Base-by-base conservation (phyloP, 768 basidiomycete species). In the Steccherinum ochraceum region DNA sequence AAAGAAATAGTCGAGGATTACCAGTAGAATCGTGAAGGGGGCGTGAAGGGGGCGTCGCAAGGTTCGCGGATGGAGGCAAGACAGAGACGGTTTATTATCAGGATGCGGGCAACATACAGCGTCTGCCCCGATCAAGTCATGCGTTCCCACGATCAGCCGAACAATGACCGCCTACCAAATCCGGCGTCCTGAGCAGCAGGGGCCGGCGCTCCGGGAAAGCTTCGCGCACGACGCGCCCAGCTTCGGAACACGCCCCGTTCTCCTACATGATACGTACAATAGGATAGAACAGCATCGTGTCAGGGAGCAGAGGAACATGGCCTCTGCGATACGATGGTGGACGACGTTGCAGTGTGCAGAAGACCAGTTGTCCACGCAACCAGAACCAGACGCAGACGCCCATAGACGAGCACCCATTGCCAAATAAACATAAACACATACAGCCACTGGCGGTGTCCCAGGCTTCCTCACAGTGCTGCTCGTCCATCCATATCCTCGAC, bases 31-130 rank as follows among this genome's bases (percentile, higher is more conserved):
- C 60, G 61, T 58, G n/a, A 47, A 61, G 52, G 53, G 51, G 56
- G 56, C 58, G 60, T 59, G 55, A 59, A 50, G 54, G 47, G 51
- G 53, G 52, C 49, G 57, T 61, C 52, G 57, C 48, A 55, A 57
- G 59, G 55, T 18, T 43, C n/a, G n/a, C 21, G 58, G 55, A 54
- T n/a, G 27, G 54, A 58, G 46, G 48, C 60, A 47, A 48, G 49
- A 48, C 41, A 43, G 51, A 53, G 26, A 48, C 51, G 30, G n/a
- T n/a, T 35, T 35, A 35, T 35, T 35, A 35, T 35, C 30, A 7
- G 30, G 30, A 35, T n/a, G n/a, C n/a, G 30, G 7, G 30, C 16
- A 16, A 35, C 16, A 35, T 16, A 16, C 7, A 16, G 7, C 16
- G 30, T 35, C 30, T 35, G 30, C 16, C 30, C 16, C 30, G 30